Conservation (phyloP, 306 rosid species). For the Bauhinia variegata region DNA sequence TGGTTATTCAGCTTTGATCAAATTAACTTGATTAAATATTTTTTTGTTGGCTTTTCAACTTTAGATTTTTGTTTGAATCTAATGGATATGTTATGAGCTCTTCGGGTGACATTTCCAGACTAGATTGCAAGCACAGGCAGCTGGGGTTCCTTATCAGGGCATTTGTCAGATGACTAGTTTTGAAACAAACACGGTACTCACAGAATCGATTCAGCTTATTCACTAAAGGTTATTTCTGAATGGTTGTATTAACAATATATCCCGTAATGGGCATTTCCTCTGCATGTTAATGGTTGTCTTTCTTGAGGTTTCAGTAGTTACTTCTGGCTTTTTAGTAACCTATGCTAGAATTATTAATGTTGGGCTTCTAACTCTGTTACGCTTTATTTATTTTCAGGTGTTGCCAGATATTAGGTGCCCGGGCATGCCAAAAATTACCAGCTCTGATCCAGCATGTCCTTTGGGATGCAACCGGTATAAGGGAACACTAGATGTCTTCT, state of each 20-base stretch:
- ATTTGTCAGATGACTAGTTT: conserved; percentile 46
- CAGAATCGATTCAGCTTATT: not conserved
- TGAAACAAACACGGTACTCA: conserved; percentile 57
- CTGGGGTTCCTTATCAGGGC: conserved; percentile 79
- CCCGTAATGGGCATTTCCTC: not conserved
- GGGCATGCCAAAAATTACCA: conserved; percentile 38
- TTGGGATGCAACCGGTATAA: conserved; percentile 56
- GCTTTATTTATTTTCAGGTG: conserved; percentile 46
- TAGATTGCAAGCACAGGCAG: conserved; percentile 96
- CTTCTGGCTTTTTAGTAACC: not conserved
- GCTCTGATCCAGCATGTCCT: conserved; percentile 51
- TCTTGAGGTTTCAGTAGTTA: not conserved
- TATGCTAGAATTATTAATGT: not conserved
- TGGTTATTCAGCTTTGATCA: not conserved
- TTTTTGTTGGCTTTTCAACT: not conserved
- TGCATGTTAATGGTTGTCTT: not conserved
- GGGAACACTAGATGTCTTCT: conserved; percentile 82
- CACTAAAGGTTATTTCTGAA: not conserved
- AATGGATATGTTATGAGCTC: not conserved
- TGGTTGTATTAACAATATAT: not conserved
- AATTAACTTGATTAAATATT: not conserved
- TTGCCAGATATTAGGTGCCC: conserved; percentile 50
- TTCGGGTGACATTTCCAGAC: conserved; percentile 55
- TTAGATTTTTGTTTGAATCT: conserved; percentile 7
- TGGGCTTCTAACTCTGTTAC: conserved; percentile 15